Conservation (phyloP, 2,329 filamentous ascomycete genomes). For the Trichoderma pleuroti region DNA sequence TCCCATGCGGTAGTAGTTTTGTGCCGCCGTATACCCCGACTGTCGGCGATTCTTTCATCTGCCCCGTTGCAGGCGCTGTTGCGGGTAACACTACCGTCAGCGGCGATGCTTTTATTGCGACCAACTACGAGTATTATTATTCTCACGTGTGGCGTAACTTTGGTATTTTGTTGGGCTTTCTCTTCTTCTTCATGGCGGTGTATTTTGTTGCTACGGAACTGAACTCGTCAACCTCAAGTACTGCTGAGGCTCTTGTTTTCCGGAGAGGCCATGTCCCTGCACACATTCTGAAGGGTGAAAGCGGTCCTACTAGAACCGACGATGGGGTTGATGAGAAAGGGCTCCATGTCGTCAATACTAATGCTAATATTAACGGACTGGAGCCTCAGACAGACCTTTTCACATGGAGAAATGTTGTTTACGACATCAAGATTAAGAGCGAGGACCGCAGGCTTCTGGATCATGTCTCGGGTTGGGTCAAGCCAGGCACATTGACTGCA, state of each 20-base stretch:
- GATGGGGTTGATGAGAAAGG: constrained; percentile 30
- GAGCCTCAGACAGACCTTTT: constrained; percentile 58
- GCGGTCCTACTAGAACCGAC: constrained; percentile 29
- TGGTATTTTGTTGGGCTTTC: constrained; percentile 63
- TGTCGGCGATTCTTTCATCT: constrained; percentile 48
- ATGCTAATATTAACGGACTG: constrained; percentile 22
- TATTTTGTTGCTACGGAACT: constrained; percentile 64
- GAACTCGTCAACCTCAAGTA: constrained; percentile 60
- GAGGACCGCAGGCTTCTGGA: constrained; percentile 70
- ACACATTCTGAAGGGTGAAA: constrained; percentile 34
- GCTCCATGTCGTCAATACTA: not conserved
- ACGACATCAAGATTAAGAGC: constrained; percentile 67
- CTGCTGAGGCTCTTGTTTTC: constrained; percentile 68
- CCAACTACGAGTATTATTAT: constrained; percentile 54
- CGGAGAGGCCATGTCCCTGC: constrained; percentile 50
- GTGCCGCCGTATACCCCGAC: constrained; percentile 46
- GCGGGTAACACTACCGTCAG: constrained; percentile 52
- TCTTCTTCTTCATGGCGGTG: constrained; percentile 59
- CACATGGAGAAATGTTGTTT: constrained; percentile 75
- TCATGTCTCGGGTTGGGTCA: constrained; percentile 82
- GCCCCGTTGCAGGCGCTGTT: constrained; percentile 51
- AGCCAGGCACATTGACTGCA: constrained; percentile 81
- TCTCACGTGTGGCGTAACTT: constrained; percentile 64
- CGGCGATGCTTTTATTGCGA: constrained; percentile 58
- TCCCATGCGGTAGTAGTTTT: constrained; percentile 50